Conservation (phyloP, 1,284 basidiomycete species). For the Fomitiporia mediterranea region DNA sequence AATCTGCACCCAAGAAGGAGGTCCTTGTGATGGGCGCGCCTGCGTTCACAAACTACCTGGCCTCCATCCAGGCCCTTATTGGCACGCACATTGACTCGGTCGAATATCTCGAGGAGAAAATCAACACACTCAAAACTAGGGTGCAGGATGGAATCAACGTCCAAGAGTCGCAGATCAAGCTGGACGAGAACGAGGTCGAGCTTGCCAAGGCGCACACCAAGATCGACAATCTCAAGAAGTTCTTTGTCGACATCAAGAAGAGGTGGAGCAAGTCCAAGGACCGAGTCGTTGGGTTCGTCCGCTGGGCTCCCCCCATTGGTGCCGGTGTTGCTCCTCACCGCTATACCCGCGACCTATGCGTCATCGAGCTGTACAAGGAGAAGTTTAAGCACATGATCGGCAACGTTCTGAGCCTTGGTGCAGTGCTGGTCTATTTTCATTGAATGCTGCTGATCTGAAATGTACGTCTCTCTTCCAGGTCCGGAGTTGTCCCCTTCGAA, state of each 20-base stretch:
- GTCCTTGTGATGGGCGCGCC: slow-evolving; percentile 36
- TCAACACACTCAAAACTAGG: slow-evolving; percentile 14
- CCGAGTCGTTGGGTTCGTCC: slow-evolving; percentile 31
- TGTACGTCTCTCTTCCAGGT: slow-evolving; percentile 25
- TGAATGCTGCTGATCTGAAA: slow-evolving; percentile 30
- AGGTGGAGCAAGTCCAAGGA: slow-evolving; percentile 21
- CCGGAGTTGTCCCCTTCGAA: slow-evolving; percentile 24
- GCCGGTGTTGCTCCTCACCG: slow-evolving; percentile 22
- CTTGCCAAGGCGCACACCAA: slow-evolving; percentile 5
- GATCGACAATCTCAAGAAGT: slow-evolving; percentile 22
- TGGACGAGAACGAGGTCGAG: slow-evolving; percentile 22
- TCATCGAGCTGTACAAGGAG: slow-evolving; percentile 28
- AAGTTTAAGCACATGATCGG: slow-evolving; percentile 23
- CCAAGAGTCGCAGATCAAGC: slow-evolving; percentile 21
- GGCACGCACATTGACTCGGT: slow-evolving; percentile 25
- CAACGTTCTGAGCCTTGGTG: slow-evolving; percentile 31
- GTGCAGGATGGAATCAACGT: slow-evolving; percentile 20
- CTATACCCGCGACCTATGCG: slow-evolving; percentile 29
- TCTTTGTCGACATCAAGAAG: slow-evolving; percentile 19
- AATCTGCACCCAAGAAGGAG: slow-evolving; percentile 31
- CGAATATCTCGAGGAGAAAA: slow-evolving; percentile 22
- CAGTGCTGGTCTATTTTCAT: slow-evolving; percentile 36
- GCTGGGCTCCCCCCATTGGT: slow-evolving; percentile 29
- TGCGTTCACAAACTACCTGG: slow-evolving; percentile 31
- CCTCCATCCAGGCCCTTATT: slow-evolving; percentile 32